These are phyloP conservation scores for Ascochyta viciae-villosae DNA, from an alignment of 2,329 filamentous ascomycete species.

Conservation along the genomic window DNA sequence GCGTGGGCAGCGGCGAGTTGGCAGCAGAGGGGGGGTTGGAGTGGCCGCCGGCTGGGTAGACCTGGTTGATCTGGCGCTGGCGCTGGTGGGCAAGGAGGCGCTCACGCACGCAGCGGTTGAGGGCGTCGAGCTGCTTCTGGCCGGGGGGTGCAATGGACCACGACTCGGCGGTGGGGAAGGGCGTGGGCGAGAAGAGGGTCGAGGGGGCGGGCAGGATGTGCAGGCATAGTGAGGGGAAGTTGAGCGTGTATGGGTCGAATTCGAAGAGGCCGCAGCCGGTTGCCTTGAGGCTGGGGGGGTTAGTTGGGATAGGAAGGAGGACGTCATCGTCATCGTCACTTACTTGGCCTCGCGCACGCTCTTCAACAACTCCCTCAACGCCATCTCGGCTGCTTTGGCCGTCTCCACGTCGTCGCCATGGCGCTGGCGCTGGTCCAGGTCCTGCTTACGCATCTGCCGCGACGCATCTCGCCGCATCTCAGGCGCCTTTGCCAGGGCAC, in stretches of 20 bases:
- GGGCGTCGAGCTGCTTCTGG: constrained; percentile 74
- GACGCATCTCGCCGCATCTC: constrained; percentile 46
- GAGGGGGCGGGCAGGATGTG: constrained; percentile 81
- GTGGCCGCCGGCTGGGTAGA: constrained; percentile 36
- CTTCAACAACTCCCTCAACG: constrained; percentile 80
- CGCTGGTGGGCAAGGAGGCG: constrained; percentile 61
- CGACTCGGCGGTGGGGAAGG: constrained; percentile 77
- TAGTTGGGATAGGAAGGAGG: too few species aligned
- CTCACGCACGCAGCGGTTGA: constrained; percentile 71
- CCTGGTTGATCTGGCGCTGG: constrained; percentile 45
- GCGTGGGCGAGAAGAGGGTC: constrained; percentile 81
- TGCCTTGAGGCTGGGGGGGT: constrained; percentile 50
- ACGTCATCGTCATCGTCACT: not conserved
- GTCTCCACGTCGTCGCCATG: constrained; percentile 76
- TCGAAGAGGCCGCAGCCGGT: constrained; percentile 64
- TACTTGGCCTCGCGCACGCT: constrained; percentile 79
- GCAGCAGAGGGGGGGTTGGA: constrained; percentile 36
- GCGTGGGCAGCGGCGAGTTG: constrained; percentile 48
- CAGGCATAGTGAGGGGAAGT: constrained; percentile 84
- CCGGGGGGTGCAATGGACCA: constrained; percentile 83
- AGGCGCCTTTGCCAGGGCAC: constrained; percentile 54
- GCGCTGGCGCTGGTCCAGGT: constrained; percentile 68
- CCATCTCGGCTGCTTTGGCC: constrained; percentile 83
- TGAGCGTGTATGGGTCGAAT: constrained; percentile 84
- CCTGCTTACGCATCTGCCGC: constrained; percentile 58